A percentile compares a stretch with the other conserved stretches of the same genome.
phyloP scores from a whole-genome alignment of 192 early-diverging fungal species.

The Backusella liffmaniae region DNA sequence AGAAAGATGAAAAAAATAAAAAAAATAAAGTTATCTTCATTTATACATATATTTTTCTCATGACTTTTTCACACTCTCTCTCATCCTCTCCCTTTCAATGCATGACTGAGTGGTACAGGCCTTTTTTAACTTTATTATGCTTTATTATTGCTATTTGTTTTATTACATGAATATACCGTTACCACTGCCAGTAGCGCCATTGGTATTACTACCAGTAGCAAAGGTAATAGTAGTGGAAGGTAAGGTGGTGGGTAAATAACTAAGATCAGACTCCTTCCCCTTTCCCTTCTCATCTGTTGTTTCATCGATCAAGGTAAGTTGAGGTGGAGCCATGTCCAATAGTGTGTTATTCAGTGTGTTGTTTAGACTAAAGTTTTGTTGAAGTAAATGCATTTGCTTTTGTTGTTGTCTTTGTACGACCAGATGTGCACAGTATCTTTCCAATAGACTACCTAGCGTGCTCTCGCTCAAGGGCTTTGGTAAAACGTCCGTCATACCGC shows the following conservation, averaged over 20 bases:
- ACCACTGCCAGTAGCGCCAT: neutral
- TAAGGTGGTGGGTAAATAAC: neutral
- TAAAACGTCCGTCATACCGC: slow-evolving; percentile 74
- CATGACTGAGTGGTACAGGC: neutral
- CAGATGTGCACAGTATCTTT: slow-evolving; percentile 57
- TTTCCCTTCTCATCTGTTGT: neutral
- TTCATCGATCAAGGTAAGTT: slow-evolving; percentile 2
- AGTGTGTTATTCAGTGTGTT: neutral
- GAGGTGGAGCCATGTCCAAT: neutral
- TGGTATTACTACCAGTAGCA: neutral
- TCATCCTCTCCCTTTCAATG: neutral
- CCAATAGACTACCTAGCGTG: slow-evolving; percentile 49
- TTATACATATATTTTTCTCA: slow-evolving; percentile 1
- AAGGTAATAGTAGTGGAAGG: neutral
- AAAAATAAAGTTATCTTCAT: neutral
- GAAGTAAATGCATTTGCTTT: slow-evolving; percentile 8
- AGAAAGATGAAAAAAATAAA: neutral
- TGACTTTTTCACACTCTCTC: neutral
- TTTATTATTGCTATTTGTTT: neutral
- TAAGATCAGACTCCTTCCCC: neutral
- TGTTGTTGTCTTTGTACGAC: slow-evolving; percentile 9
- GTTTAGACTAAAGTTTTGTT: slow-evolving; percentile 10
- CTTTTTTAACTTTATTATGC: neutral
- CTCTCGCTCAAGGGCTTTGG: slow-evolving; percentile 60
- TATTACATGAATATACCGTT: slow-evolving; percentile 1